phyloP scores from a whole-genome alignment of 306 rosid species.

The Gleditsia sinensis region DNA sequence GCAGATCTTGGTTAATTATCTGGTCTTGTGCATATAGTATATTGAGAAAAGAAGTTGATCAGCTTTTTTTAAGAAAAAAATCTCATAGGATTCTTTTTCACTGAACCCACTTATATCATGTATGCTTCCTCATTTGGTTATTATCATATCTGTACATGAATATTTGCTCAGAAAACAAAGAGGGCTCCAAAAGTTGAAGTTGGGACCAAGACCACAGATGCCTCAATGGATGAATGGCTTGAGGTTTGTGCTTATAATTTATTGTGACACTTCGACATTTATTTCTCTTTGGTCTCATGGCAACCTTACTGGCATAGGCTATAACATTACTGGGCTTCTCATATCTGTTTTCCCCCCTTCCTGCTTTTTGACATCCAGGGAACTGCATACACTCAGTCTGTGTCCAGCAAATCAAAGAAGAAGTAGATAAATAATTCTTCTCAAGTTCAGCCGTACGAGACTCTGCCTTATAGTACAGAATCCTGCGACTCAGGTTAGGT shows the following conservation, averaged over 20 bases:
- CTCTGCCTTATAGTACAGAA: slow-evolving; percentile 48
- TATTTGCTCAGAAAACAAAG: slow-evolving; percentile 75
- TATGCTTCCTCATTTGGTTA: slow-evolving; percentile 6
- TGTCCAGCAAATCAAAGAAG: slow-evolving; percentile 72
- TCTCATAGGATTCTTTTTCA: neutral
- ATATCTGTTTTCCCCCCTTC: slow-evolving; percentile 2
- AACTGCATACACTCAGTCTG: slow-evolving; percentile 73
- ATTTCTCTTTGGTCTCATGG: slow-evolving; percentile 14
- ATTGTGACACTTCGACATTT: neutral
- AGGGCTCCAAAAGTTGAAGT: slow-evolving; percentile 91
- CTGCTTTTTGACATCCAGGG: slow-evolving; percentile 65
- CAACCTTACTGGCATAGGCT: neutral
- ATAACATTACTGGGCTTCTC: slow-evolving; percentile 23
- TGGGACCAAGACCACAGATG: slow-evolving; percentile 78
- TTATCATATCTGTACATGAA: slow-evolving; percentile 15
- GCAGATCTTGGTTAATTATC: neutral
- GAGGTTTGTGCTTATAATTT: slow-evolving; percentile 57
- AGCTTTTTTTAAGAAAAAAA: neutral
- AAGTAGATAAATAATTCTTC: slow-evolving; percentile 50
- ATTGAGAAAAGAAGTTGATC: neutral
- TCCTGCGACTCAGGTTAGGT: slow-evolving; percentile 55
- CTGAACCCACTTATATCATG: slow-evolving; percentile 8
- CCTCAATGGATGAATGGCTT: slow-evolving; percentile 92
- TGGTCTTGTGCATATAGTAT: neutral
- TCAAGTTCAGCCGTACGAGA: slow-evolving; percentile 50